Base-by-base conservation (phyloP, 768 basidiomycete species). In the Termitomyces sp. region DNA sequence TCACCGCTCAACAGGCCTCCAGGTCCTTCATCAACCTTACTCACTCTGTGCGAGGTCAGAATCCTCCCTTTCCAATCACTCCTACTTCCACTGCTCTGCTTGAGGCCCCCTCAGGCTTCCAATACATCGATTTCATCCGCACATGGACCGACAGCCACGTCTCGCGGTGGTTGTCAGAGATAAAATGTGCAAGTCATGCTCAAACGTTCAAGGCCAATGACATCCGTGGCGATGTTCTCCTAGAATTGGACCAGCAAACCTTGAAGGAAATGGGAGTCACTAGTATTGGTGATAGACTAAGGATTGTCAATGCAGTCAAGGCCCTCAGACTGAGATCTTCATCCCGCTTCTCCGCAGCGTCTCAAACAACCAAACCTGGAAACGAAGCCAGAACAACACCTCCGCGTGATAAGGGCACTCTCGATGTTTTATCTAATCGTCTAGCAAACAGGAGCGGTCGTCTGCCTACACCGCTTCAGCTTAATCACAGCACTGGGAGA, bases 201-300 rank as follows among this genome's bases (percentile, higher is more conserved):
- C 72, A 78, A 8, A 77, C 80, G 0, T 99, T 99, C 76, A 82
- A 79, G 50, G 78, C 81, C 4, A 91, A 96, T 74, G 96, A 99
- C 68, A 96, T 99, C 66, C 76, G 93, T 53, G 95, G 96, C 6
- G 89, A 93, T 68, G 87, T 99, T 22, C 75, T 99, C 18, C 79
- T 98, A 52, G 97, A 99, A 62, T 76, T 98, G 47, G 96, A 98
- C 68, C 91, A 95, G 71, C 72, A 76, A 7, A 88, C 86, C 2
- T 75, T 99, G 52, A 92, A 88, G 69, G 97, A 99, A 73, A 91
- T 98, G 85, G 90, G 90, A 15, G 83, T 99, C 31, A 66, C 78
- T 34, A 93, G 89, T 72, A 88, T 99, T 44, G 97, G 97, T 12
- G 97, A 99, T 72, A 78, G 95, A 51, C 84, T 98, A 8, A 82